Evolutionary conservation across 2,329 filamentous ascomycete genomes (phyloP), one percentile per base, ranked within the genome.

Genomic region (Boeremia exigua): DNA sequence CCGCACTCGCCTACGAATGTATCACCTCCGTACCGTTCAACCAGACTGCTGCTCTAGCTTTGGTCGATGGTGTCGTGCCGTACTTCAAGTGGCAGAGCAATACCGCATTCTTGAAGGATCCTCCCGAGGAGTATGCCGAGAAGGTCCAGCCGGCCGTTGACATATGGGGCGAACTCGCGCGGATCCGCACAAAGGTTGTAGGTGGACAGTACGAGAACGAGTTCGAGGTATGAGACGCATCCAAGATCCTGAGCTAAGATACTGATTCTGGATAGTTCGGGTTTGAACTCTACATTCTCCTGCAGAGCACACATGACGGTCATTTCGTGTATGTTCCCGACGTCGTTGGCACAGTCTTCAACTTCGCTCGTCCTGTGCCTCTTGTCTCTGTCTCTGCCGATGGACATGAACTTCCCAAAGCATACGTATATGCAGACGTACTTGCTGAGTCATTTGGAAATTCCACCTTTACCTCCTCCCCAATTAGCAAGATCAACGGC

Each of bases 311-410:
- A 3, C 86, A 89, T 61, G 88, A 91, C 66, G 86, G 86, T 1
- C 88, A 91, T 65, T 86, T 88, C 46, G 74, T 78, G 2, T 86
- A 81, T 65, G 73, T 80, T 12, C 82, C 84, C 2, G 82, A 86
- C 59, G 75, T 81, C 4, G 77, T 86, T 12, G 80, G 78, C 37
- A 78, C 67, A 0, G 67, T 83, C 0, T 85, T 87, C 72, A 78
- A 68, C 58, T 88, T 66, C 34, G 79, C 77, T 6, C 77, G 82
- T 8, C 74, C 76, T 25, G 68, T 82, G 63, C 75, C 78, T 46
- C 64, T 89, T 0, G 84, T 88, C 0, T 88, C 86, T 0, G 79
- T 88, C 7, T 88, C 86, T 2, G 61, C 74, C 3, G 85, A 89
- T 66, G 72, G 72, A 9, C 63, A 70, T 33, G 63, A 67, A 25